Percentiles rank a stretch among this genome's conserved stretches.
phyloP scores from a whole-genome alignment of 192 early-diverging fungal species.

The Gryganskiella cystojenkinii region DNA sequence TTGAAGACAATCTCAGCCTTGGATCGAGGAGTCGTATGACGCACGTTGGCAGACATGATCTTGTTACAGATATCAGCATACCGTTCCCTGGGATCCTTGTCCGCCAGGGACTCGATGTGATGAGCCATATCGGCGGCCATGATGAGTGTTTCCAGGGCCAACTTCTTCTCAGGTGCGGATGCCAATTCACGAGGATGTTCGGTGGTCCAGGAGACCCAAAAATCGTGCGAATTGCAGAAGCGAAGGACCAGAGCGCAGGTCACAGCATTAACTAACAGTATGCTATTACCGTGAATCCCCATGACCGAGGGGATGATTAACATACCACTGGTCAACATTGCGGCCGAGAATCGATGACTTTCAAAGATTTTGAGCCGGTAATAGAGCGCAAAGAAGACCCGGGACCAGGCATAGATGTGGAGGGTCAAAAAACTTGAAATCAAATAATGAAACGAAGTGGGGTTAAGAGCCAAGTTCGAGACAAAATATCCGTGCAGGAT shows the following conservation, averaged over 20 bases:
- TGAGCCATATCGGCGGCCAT: constrained; percentile 38
- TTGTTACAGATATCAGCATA: constrained; percentile 32
- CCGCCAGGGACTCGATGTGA: constrained; percentile 1
- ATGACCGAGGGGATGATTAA: constrained; percentile 37
- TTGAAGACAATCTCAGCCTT: constrained; percentile 34
- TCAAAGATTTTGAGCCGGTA: constrained; percentile 46
- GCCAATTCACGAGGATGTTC: constrained; percentile 42
- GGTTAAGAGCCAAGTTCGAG: constrained; percentile 34
- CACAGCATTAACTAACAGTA: constrained; percentile 15
- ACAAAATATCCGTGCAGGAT: constrained; percentile 47
- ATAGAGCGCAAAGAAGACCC: constrained; percentile 46
- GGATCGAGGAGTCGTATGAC: constrained; percentile 18
- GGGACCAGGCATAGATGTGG: constrained; percentile 52
- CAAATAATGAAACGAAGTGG: constrained; percentile 39
- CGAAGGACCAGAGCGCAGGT: constrained; percentile 23
- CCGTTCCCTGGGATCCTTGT: constrained; percentile 14
- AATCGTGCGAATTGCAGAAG: neutral
- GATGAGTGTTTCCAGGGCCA: constrained; percentile 32
- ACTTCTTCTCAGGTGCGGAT: constrained; percentile 30
- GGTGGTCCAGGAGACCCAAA: constrained; percentile 45
- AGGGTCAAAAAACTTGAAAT: constrained; percentile 45
- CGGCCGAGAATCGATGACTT: constrained; percentile 42
- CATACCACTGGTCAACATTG: constrained; percentile 51
- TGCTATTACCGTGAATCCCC: constrained; percentile 33
- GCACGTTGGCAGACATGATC: constrained; percentile 32